Conservation (phyloP, 1,284 basidiomycete species). For the Pterulicium gracile region DNA sequence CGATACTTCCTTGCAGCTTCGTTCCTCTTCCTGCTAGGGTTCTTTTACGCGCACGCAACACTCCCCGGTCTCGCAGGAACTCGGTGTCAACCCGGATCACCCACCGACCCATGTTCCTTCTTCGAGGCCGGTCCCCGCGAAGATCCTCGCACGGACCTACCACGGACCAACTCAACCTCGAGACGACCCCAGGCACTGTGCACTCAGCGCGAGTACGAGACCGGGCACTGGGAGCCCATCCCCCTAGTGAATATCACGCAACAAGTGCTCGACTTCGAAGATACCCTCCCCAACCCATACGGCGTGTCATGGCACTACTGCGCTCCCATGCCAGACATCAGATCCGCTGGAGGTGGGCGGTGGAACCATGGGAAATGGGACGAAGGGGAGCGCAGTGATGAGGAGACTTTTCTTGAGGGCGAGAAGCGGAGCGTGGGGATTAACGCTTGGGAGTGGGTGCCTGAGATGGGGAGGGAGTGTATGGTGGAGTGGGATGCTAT, state of each 20-base stretch:
- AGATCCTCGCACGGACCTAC: too few species aligned
- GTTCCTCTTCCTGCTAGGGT: too few species aligned
- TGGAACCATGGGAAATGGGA: background rate
- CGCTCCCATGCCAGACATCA: constrained; percentile 2
- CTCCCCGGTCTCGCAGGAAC: too few species aligned
- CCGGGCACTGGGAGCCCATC: background rate
- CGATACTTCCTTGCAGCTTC: too few species aligned
- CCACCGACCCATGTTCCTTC: too few species aligned
- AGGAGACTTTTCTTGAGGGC: constrained; percentile 11
- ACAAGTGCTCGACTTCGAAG: background rate
- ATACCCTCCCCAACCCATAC: background rate
- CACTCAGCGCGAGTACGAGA: constrained; percentile 1
- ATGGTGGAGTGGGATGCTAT: constrained; percentile 15
- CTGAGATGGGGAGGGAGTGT: constrained; percentile 11
- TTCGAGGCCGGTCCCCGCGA: too few species aligned
- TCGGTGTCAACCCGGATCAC: too few species aligned
- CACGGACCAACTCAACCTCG: too few species aligned
- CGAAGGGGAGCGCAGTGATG: constrained; percentile 6
- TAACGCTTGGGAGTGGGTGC: constrained; percentile 18
- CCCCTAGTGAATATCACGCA: background rate
- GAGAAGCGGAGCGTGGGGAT: constrained; percentile 16
- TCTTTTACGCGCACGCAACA: too few species aligned
- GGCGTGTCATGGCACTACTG: background rate
- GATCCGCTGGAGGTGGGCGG: background rate
- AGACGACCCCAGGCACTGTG: constrained; percentile 15